phyloP scores from a whole-genome alignment of 768 basidiomycete genomes.

The Mrakia blollopis region DNA sequence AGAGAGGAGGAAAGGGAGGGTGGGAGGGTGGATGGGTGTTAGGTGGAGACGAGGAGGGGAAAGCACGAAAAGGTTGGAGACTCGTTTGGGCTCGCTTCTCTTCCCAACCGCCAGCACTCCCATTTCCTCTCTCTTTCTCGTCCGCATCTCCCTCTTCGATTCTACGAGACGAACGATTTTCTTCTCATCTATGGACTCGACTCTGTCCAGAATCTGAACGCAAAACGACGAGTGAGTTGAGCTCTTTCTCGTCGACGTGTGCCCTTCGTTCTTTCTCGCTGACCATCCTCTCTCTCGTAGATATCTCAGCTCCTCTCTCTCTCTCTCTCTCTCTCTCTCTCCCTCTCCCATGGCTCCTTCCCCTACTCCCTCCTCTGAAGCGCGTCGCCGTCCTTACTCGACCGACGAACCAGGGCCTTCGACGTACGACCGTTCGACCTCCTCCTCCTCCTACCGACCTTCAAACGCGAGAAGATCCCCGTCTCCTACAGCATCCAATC shows the following conservation, averaged over 20 bases:
- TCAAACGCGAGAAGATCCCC: background rate
- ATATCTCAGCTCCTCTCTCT: background rate
- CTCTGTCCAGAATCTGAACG: too few species aligned
- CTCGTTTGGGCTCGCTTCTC: background rate
- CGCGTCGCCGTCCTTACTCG: background rate
- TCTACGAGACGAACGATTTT: too few species aligned
- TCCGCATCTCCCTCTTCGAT: too few species aligned
- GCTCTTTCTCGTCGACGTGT: too few species aligned
- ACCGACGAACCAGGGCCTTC: background rate
- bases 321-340: too few species aligned
- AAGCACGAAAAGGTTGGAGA: background rate
- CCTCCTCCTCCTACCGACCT: background rate
- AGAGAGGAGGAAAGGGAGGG: background rate
- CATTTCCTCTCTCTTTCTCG: background rate
- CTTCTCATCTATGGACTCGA: too few species aligned
- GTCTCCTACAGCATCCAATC: background rate
- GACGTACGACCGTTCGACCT: background rate
- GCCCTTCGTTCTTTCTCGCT: too few species aligned
- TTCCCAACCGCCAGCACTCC: background rate
- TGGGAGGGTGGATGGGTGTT: background rate
- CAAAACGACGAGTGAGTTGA: too few species aligned
- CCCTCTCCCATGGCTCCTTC: background rate
- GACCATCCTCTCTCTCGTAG: background rate
- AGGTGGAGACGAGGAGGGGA: background rate
- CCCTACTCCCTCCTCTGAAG: background rate